Base-by-base conservation (phyloP, 1,284 basidiomycete species). In the Tilletiopsis washingtonensis region DNA sequence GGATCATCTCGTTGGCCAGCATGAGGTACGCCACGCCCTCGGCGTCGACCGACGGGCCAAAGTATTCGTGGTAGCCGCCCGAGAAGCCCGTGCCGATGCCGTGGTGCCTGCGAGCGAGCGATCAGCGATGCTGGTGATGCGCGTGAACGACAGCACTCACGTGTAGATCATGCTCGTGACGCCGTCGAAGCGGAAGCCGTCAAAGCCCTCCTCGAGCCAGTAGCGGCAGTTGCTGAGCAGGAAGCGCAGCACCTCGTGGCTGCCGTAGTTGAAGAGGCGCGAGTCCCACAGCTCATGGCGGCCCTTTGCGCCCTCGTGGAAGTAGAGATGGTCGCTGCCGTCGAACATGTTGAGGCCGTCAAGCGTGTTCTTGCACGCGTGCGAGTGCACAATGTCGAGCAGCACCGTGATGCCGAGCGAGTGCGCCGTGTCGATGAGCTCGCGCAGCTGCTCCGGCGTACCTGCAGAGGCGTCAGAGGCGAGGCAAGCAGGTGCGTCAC, bases 91-190 rank as follows among this genome's bases (percentile, higher is more conserved):
- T 83, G 15, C 93, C 93, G 63, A 97, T 97, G 19, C 93, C 93
- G 74, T 98, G 93, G 70, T 98, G 93, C 27, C 81, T 77, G 42
- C 42, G 6, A 21, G 9, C 11, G n/a, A n/a, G n/a, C n/a, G n/a
- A n/a, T n/a, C n/a, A n/a, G n/a, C n/a, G n/a, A n/a, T n/a, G n/a
- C n/a, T 27, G 40, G 12, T 9, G 9, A 45, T 37, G 26, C 4
- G 5, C 12, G 21, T 7, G 26, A 24, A 24, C 2, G 17, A 26
- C 3, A 4, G 4, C 4, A 43, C 50, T 48, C 24, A 53, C 41
- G 60, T 65, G 76, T 97, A 98, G 85, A 98, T 91, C 89, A 98
- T 97, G 67, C 88, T 93, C 3, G 93, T 98, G 38, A 98, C 93
- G 37, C 93, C 93, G 64, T 98, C 93, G 73, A 98, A 98, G 40